Base-by-base conservation (phyloP, 306 rosid species). In the Trifolium pratense region DNA sequence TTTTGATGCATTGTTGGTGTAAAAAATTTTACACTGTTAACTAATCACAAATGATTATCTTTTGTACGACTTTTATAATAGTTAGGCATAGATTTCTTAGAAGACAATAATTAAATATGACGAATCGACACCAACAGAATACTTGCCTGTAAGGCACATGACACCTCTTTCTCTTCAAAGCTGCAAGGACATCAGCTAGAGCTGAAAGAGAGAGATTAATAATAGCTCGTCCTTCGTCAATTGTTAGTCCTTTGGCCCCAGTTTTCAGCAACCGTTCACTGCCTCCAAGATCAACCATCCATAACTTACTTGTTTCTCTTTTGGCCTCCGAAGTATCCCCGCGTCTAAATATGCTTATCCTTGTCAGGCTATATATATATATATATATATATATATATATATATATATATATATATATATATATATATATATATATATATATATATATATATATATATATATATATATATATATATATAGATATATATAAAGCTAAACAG, bases 231-330 rank as follows among this genome's bases (percentile, higher is more conserved):
- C 98, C 98, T 78, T 93, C 98, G 52, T 93, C 96, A 57, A 91
- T 91, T 14, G 98, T 89, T 56, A 91, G 74, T 70, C 98, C 98
- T 70, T 79, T 85, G 32, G 98, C 98, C 73, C 98, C 96, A 1
- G 98, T 93, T 87, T 93, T 93, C 67, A 91, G 84, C 57, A 93
- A 73, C 75, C 98, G 78, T 68, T 93, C 98, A 18, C 97, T 93
- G 80, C 98, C 98, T 58, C 98, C 98, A 32, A 93, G 97, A 86
- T 93, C 98, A 73, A 93, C 88, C 98, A 93, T 88, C 98, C 98
- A 91, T 86, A 93, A 80, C 78, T 87, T 93, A 82, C 97, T 91
- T 32, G 86, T 75, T 84, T 86, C 87, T 1, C 74, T 70, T 79
- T 86, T 87, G 70, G 83, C 86, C 78, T 79, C 83, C 65, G 43